Evolutionary conservation across 257 asterid species (phyloP).

Genomic region (Salvia miltiorrhiza): DNA sequence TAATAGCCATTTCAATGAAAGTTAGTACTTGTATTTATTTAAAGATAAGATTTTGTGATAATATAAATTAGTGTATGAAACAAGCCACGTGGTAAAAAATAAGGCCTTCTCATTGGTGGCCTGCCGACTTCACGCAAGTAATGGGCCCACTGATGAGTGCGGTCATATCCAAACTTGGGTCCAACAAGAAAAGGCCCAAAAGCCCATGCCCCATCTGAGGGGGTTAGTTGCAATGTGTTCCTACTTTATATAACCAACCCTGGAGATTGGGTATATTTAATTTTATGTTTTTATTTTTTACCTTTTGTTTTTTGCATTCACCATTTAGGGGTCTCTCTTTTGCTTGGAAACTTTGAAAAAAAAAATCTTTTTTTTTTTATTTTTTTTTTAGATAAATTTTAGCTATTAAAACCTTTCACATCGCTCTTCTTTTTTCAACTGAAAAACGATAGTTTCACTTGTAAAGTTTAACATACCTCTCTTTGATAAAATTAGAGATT

Average conservation of each 20-base stretch:
- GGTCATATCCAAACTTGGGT: conserved; percentile 25
- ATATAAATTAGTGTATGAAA: conserved; percentile 5
- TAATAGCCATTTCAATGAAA: not conserved
- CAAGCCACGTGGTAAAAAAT: conserved; percentile 43
- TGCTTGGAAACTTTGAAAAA: not conserved
- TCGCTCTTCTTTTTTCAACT: too few relatives aligned
- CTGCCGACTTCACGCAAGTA: conserved; percentile 28
- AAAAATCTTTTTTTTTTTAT: too few relatives aligned
- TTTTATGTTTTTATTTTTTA: not conserved
- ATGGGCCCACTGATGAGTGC: conserved; percentile 34
- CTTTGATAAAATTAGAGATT: too few relatives aligned
- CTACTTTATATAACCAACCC: conserved; percentile 24
- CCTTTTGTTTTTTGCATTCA: not conserved
- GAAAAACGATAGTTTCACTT: too few relatives aligned
- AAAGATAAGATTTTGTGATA: not conserved
- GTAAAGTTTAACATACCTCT: too few relatives aligned
- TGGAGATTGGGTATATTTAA: not conserved
- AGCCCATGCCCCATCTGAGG: conserved; percentile 28
- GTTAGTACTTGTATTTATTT: not conserved
- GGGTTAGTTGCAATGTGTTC: conserved; percentile 34
- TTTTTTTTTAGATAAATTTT: not conserved
- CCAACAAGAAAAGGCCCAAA: conserved; percentile 38
- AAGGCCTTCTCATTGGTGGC: conserved; percentile 34
- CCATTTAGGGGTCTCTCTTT: not conserved
- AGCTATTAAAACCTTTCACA: not conserved